Evolutionary conservation across 139 green algal species (phyloP).

Genomic region (Volvox reticuliferus): DNA sequence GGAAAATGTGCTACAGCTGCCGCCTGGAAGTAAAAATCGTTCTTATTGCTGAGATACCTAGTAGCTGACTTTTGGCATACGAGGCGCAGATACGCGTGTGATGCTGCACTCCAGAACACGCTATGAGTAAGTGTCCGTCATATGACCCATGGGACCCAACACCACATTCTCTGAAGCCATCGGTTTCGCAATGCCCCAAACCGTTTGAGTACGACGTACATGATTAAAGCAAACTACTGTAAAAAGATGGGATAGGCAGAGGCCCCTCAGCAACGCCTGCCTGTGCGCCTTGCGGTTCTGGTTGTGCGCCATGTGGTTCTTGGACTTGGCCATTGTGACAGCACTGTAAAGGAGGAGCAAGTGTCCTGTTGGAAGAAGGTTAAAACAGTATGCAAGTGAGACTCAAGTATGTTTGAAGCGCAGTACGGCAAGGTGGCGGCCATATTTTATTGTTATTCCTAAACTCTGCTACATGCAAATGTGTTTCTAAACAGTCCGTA

Average conservation of each 20-base stretch:
- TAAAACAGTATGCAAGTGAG: background rate
- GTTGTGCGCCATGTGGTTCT: constrained; percentile 97
- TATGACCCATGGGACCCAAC: too few species aligned
- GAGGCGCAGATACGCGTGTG: too few species aligned
- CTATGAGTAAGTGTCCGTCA: too few species aligned
- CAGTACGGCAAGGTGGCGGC: constrained; percentile 25
- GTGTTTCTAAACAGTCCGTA: too few species aligned
- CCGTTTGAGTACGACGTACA: background rate
- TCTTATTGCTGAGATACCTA: background rate
- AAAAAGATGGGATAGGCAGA: too few species aligned
- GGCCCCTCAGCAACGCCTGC: background rate
- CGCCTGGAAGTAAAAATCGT: background rate
- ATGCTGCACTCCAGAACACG: too few species aligned
- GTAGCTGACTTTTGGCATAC: too few species aligned
- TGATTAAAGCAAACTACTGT: background rate
- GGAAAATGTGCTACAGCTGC: constrained; percentile 80
- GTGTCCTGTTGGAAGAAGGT: constrained; percentile 33
- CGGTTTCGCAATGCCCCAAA: background rate
- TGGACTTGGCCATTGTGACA: constrained; percentile 87
- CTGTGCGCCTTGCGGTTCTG: constrained; percentile 92
- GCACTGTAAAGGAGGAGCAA: background rate
- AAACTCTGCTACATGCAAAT: too few species aligned
- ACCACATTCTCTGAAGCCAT: too few species aligned
- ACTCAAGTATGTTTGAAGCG: background rate
- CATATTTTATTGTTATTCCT: constrained; percentile 1